Conservation (phyloP, 1,139 yeast genomes). For the Blastobotrys arbuscula region DNA sequence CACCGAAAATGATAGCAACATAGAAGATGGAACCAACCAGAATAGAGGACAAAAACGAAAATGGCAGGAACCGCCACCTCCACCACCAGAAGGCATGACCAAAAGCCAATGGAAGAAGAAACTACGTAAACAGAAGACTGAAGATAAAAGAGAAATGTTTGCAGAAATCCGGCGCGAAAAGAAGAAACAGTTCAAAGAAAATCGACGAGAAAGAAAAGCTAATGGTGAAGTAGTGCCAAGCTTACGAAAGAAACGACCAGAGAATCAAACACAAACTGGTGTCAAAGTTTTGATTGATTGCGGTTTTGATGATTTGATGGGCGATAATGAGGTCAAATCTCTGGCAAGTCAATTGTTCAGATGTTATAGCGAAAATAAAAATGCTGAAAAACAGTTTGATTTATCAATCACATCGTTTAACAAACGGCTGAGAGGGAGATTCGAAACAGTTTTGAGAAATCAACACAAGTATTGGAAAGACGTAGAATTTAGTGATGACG, state of each 20-base stretch:
- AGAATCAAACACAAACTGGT: constrained; percentile 15
- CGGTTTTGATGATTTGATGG: constrained; percentile 86
- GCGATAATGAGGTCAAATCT: constrained; percentile 66
- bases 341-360: constrained; percentile 77
- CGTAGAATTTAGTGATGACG: constrained; percentile 48
- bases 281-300: constrained; percentile 65
- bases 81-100: constrained; percentile 77
- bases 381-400: constrained; percentile 54
- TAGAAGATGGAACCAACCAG: not conserved
- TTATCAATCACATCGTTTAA: constrained; percentile 61
- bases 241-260: constrained; percentile 2
- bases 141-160: constrained; percentile 54
- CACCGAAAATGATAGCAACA: no score
- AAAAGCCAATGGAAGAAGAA: constrained; percentile 76
- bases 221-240: constrained; percentile 3
- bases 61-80: constrained; percentile 16
- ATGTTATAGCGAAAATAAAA: constrained; percentile 71
- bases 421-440: constrained; percentile 59
- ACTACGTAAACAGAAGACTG: constrained; percentile 56
- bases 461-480: constrained; percentile 62
- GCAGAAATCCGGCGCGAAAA: constrained; percentile 51
- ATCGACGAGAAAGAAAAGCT: constrained; percentile 30
- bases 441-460: constrained; percentile 53
- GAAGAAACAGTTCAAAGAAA: constrained; percentile 31
- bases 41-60: not conserved